These are phyloP conservation scores for Ustanciosporium gigantosporum DNA, from an alignment of 1,284 basidiomycete species.

Conservation along the genomic window DNA sequence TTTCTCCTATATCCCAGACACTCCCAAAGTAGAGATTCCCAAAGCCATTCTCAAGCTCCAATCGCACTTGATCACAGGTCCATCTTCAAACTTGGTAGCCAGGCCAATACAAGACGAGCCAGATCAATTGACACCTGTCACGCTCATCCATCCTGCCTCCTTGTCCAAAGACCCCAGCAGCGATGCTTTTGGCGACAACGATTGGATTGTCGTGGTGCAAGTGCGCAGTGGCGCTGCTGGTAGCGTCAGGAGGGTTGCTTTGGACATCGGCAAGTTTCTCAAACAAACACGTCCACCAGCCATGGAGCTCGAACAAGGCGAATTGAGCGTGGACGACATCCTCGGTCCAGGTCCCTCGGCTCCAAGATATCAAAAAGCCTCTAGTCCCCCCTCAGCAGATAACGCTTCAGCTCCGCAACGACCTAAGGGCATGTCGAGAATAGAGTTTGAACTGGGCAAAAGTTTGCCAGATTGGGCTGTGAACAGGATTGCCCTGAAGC, in stretches of 20 bases:
- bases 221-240: constrained; percentile 46
- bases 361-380: constrained; percentile 9
- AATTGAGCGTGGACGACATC: constrained; percentile 37
- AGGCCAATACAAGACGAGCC: constrained; percentile 27
- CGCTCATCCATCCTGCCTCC: constrained; percentile 43
- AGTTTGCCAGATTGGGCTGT: constrained; percentile 47
- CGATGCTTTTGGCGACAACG: constrained; percentile 27
- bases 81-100: constrained; percentile 40
- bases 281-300: constrained; percentile 22
- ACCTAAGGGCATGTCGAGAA: constrained; percentile 48
- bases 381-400: neutral
- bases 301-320: constrained; percentile 7
- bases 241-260: constrained; percentile 42
- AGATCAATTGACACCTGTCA: constrained; percentile 38
- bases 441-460: constrained; percentile 48
- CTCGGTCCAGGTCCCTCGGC: constrained; percentile 34
- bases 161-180: constrained; percentile 32
- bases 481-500: constrained; percentile 44
- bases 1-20: constrained; percentile 27
- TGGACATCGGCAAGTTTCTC: constrained; percentile 44
- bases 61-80: constrained; percentile 29
- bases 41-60: constrained; percentile 30
- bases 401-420: constrained; percentile 10
- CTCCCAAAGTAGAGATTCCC: constrained; percentile 26
- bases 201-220: constrained; percentile 57